Evolutionary conservation across 768 basidiomycete species (phyloP), one percentile per base, ranked within the genome.

Genomic region (Rickenella mellea): DNA sequence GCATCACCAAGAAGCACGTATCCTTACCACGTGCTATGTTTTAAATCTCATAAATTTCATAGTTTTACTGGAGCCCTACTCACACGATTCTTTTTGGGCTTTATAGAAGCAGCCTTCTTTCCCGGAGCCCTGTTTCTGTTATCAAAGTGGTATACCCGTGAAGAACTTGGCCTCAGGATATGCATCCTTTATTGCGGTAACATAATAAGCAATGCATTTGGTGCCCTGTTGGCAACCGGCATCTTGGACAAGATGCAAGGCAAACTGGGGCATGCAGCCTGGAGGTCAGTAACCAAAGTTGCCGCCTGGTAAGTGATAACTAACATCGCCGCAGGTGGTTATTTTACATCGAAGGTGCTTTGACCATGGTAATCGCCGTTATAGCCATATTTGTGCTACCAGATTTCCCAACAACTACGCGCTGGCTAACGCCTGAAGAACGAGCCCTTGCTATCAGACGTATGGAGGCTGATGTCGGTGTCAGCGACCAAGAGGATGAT

Each of bases 151-250:
- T 73, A 71, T 54, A 67, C 56, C 31, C 57, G 58, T 35, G 52
- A 63, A 27, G 71, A 74, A 50, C 61, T 73, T 27, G 71, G 66
- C 27, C 46, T 66, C 20, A 60, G 69, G 14, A 64, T 62, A 9
- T 66, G 70, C 27, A 60, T 70, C 40, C 52, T 74, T 24, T 72
- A 67, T 49, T 73, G 69, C 48, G 72, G 73, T 27, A 72, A 69
- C 41, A 57, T 74, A 25, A 67, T 73, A 43, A 66, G 65, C 12
- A 77, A 77, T 58, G 76, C 74, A 9, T 76, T 77, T 46, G 74
- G 74, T 1, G 61, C 70, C 2, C 57, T 75, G 27, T 56, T 75
- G 31, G 70, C 70, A 11, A 67, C 69, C 1, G 71, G 65, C 8
- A 70, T 73, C 40, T 56, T 76, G 29, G 55, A 52, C 12, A 60